Conservation (phyloP, 345 rosid genomes). For the Lepidium didymum region DNA sequence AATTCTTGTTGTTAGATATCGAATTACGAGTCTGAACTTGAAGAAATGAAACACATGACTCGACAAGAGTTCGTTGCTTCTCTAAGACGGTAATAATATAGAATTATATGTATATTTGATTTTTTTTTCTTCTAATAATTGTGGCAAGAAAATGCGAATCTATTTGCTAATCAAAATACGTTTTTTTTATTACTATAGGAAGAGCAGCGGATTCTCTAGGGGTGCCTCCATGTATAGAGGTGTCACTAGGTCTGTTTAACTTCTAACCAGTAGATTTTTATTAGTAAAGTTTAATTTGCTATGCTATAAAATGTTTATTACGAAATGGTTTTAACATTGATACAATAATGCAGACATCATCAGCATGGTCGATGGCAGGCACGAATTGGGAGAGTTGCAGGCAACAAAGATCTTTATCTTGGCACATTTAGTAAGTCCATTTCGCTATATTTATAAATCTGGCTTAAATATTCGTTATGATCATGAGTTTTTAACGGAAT, state of each 20-base stretch:
- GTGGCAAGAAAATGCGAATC: not conserved
- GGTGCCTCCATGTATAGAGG: conserved; percentile 98
- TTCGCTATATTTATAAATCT: not conserved
- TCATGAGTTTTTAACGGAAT: not conserved
- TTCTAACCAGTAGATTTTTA: not conserved
- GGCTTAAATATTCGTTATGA: not conserved
- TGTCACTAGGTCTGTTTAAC: conserved; percentile 62
- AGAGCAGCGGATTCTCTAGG: conserved; percentile 96
- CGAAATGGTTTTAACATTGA: not conserved
- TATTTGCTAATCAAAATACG: not conserved
- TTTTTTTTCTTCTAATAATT: not conserved
- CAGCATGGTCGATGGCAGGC: conserved; percentile 99
- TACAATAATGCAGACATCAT: conserved; percentile 56
- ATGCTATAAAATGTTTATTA: not conserved
- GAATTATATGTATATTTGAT: not conserved
- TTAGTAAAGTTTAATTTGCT: not conserved
- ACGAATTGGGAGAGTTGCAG: conserved; percentile 94
- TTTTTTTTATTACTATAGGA: conserved; percentile 32
- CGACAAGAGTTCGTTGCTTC: conserved; percentile 96
- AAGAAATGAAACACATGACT: conserved; percentile 89
- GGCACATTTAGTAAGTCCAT: conserved; percentile 82
- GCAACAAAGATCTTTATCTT: conserved; percentile 95
- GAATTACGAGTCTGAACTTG: conserved; percentile 74
- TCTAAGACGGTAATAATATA: conserved; percentile 54
- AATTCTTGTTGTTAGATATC: conserved; percentile 37